These are phyloP conservation scores for Alternaria viburni DNA, from an alignment of 2,329 filamentous ascomycete species.

Conservation along the genomic window DNA sequence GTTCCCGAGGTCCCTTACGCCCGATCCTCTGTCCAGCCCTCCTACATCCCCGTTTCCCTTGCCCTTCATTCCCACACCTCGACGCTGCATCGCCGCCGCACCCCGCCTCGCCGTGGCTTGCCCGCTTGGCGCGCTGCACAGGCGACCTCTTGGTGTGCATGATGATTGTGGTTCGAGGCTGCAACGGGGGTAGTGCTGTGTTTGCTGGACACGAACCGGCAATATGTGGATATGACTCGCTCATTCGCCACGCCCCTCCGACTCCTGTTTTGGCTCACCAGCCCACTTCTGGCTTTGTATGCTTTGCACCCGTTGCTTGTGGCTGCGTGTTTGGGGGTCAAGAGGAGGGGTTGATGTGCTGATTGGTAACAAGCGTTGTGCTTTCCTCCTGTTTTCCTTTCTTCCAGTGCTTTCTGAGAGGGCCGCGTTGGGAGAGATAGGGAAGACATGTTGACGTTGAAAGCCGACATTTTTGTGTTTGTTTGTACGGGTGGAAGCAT, in stretches of 20 bases:
- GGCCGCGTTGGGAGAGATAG: constrained; percentile 16
- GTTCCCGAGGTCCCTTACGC: constrained; percentile 53
- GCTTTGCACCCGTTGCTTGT: constrained; percentile 42
- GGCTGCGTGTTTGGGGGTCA: constrained; percentile 42
- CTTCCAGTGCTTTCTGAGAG: constrained; percentile 22
- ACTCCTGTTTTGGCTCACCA: constrained; percentile 34
- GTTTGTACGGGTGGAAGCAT: constrained; percentile 44
- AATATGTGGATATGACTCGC: constrained; percentile 52
- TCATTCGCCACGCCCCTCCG: constrained; percentile 45
- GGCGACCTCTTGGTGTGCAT: constrained; percentile 16
- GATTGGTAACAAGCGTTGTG: constrained; percentile 52
- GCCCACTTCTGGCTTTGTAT: constrained; percentile 40
- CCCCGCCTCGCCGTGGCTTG: constrained; percentile 47
- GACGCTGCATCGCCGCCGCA: constrained; percentile 29
- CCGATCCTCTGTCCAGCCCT: constrained; percentile 49
- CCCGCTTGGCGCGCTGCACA: constrained; percentile 35
- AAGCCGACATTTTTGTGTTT: constrained; percentile 47
- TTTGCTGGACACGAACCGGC: constrained; percentile 47
- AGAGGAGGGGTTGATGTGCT: constrained; percentile 38
- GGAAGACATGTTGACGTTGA: constrained; percentile 33
- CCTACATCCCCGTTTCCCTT: constrained; percentile 40
- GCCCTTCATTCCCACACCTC: constrained; percentile 22
- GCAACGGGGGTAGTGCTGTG: constrained; percentile 32
- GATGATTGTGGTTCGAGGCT: constrained; percentile 27
- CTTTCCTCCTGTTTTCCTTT: constrained; percentile 40